A percentile compares a stretch with the other conserved stretches of the same genome.
These are phyloP conservation scores for Tylopilus subfusipes DNA, from an alignment of 768 basidiomycete genomes.

Conservation along the genomic window DNA sequence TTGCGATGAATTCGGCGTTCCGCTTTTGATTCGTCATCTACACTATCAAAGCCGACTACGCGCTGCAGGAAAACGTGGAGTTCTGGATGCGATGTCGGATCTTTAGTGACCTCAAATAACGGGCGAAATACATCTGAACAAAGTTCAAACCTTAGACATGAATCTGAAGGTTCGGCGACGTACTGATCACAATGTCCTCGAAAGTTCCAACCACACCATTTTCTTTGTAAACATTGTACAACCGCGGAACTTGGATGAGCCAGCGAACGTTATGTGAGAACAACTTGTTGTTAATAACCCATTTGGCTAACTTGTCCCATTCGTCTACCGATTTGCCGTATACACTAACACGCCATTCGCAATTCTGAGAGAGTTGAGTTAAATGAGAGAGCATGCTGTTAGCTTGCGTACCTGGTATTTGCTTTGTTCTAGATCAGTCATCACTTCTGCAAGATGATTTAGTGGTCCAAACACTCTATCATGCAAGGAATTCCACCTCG, in stretches of 20 bases:
- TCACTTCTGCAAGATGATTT: constrained; percentile 65
- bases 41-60: constrained; percentile 96
- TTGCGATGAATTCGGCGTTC: constrained; percentile 91
- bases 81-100: constrained; percentile 88
- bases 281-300: constrained; percentile 92
- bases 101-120: constrained; percentile 92
- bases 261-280: constrained; percentile 97
- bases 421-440: constrained; percentile 96
- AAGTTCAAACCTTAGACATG: not conserved
- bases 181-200: constrained; percentile 87
- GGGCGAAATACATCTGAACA: constrained; percentile 83
- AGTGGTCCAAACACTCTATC: not conserved
- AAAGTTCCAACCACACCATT: constrained; percentile 82
- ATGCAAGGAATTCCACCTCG: constrained; percentile 51
- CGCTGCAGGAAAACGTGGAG: constrained; percentile 94
- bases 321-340: constrained; percentile 81
- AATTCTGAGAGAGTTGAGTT: constrained; percentile 51
- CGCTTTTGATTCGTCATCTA: constrained; percentile 95
- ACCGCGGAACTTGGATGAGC: constrained; percentile 92
- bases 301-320: constrained; percentile 98
- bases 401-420: constrained; percentile 80
- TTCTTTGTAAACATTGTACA: constrained; percentile 94
- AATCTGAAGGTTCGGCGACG: constrained; percentile 29
- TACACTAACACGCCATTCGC: constrained; percentile 96
- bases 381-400: not conserved